phyloP scores from a whole-genome alignment of 164 flowering plant genomes.

The Magnolia sinica region DNA sequence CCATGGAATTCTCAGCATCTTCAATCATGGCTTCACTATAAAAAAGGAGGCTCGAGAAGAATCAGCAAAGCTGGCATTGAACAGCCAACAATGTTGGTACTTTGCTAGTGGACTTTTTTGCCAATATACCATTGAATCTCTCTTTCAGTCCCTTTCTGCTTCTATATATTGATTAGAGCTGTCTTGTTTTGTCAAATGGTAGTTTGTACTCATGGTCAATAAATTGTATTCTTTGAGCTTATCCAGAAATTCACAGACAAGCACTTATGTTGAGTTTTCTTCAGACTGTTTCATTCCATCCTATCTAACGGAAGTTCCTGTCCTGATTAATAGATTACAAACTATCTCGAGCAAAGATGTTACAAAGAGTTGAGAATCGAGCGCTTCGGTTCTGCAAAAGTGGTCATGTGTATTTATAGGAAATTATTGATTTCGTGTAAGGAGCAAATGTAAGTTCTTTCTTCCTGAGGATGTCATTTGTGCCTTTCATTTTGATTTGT shows the following conservation, averaged over 20 bases:
- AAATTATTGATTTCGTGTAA: slow-evolving; percentile 68
- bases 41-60: neutral
- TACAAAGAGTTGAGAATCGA: slow-evolving; percentile 78
- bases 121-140: neutral
- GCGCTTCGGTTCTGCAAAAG: slow-evolving; percentile 66
- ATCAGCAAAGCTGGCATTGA: neutral
- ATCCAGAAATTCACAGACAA: neutral
- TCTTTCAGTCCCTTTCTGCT: neutral
- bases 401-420: slow-evolving; percentile 65
- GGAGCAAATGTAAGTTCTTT: slow-evolving; percentile 79
- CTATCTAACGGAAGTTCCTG: slow-evolving; percentile 1
- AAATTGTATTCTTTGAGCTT: neutral
- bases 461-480: neutral
- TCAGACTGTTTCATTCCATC: neutral
- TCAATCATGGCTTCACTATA: neutral
- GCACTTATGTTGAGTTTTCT: neutral
- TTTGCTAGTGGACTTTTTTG: neutral
- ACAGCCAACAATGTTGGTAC: neutral
- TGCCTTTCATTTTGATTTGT: neutral
- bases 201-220: neutral
- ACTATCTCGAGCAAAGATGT: slow-evolving; percentile 66
- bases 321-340: slow-evolving; percentile 53
- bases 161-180: neutral
- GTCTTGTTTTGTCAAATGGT: neutral
- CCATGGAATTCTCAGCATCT: neutral